These are phyloP conservation scores for Pseudopyrenochaeta lycopersici DNA, from an alignment of 2,329 filamentous ascomycete species.

Conservation along the genomic window DNA sequence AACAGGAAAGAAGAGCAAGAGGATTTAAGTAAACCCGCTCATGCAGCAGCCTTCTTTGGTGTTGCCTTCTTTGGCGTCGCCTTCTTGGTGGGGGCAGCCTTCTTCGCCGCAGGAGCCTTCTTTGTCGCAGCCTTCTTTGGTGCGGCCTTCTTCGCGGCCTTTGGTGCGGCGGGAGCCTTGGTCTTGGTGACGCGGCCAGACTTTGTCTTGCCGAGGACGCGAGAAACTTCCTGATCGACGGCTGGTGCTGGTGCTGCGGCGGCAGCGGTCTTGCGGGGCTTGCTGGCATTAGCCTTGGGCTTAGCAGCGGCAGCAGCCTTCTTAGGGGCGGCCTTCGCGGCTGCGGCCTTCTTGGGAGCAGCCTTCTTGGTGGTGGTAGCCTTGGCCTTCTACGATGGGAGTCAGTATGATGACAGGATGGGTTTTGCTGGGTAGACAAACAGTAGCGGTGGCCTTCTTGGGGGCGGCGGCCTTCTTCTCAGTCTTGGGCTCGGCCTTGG, in stretches of 20 bases:
- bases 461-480: slow-evolving; percentile 39
- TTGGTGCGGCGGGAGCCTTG: slow-evolving; percentile 52
- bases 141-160: slow-evolving; percentile 33
- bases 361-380: slow-evolving; percentile 24
- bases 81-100: slow-evolving; percentile 59
- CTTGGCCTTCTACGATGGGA: slow-evolving; percentile 36
- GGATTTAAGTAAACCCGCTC: slow-evolving; percentile 20
- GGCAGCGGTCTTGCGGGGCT: slow-evolving; percentile 58
- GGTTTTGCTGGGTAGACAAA: slow-evolving; percentile 15
- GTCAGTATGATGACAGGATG: slow-evolving; percentile 17
- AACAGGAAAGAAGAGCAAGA: slow-evolving; percentile 33
- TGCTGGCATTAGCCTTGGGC: slow-evolving; percentile 58
- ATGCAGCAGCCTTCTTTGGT: slow-evolving; percentile 50
- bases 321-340: slow-evolving; percentile 53
- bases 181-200: slow-evolving; percentile 84
- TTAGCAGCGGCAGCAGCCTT: slow-evolving; percentile 38
- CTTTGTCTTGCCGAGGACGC: slow-evolving; percentile 82
- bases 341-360: slow-evolving; percentile 32
- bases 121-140: slow-evolving; percentile 49
- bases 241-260: slow-evolving; percentile 63
- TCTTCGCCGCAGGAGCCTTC: slow-evolving; percentile 51
- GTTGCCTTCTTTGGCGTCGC: slow-evolving; percentile 58
- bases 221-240: slow-evolving; percentile 71
- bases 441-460: slow-evolving; percentile 39
- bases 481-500: slow-evolving; percentile 41